These are phyloP conservation scores for Aspergillus homomorphus DNA, from an alignment of 495 filamentous ascomycete species.

Conservation along the genomic window DNA sequence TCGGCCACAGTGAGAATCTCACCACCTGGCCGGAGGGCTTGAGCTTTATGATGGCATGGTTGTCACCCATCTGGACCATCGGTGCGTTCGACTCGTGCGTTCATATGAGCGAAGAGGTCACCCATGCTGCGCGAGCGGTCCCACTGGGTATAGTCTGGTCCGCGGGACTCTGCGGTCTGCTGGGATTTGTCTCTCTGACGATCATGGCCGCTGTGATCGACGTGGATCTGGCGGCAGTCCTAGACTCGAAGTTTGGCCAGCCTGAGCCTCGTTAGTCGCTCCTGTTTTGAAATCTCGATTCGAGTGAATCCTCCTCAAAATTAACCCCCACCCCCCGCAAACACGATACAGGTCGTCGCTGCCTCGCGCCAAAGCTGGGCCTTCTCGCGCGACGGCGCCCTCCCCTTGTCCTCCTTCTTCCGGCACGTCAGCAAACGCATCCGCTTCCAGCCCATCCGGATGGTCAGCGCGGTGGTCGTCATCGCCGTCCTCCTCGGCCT, in stretches of 20 bases:
- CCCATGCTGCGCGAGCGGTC: slow-evolving; percentile 59
- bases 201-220: slow-evolving; percentile 39
- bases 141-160: slow-evolving; percentile 57
- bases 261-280: slow-evolving; percentile 32
- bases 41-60: slow-evolving; percentile 65
- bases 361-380: slow-evolving; percentile 59
- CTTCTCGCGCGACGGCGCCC: slow-evolving; percentile 58
- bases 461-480: slow-evolving; percentile 57
- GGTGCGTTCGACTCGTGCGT: slow-evolving; percentile 54
- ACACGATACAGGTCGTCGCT: slow-evolving; percentile 46
- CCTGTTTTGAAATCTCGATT: not conserved
- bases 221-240: slow-evolving; percentile 30
- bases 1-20: slow-evolving; percentile 46
- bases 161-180: slow-evolving; percentile 35
- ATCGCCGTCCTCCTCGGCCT: slow-evolving; percentile 55
- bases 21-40: slow-evolving; percentile 60
- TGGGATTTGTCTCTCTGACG: slow-evolving; percentile 56
- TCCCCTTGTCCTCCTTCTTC: slow-evolving; percentile 61
- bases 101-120: slow-evolving; percentile 64
- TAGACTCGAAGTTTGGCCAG: slow-evolving; percentile 38
- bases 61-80: slow-evolving; percentile 66
- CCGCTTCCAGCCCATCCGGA: slow-evolving; percentile 60
- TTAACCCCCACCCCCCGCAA: slow-evolving; percentile 6
- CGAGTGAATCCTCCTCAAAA: not conserved
- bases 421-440: slow-evolving; percentile 53